Evolutionary conservation across 768 basidiomycete genomes (phyloP), one percentile per base, ranked within the genome.

Genomic region (Lentinula sp.): DNA sequence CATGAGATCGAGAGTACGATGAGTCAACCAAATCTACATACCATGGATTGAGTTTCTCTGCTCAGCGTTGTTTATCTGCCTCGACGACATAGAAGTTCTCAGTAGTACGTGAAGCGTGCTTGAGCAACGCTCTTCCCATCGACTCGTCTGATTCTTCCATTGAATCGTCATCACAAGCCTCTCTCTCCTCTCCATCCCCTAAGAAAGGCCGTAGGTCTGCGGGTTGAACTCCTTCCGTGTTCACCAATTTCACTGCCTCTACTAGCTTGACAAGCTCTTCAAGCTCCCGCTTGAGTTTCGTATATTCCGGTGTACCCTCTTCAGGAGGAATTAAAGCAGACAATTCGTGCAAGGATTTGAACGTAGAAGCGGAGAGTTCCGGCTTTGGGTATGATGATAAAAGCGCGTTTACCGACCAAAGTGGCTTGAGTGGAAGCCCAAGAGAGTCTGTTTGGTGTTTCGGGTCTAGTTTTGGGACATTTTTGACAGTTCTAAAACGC

Each of bases 391-490:
- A 93, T 4, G 90, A 91, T 5, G 88, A 87, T 5, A 93, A 73
- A 8, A 93, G 80, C 52, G 86, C 75, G 66, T 86, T 80, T 51
- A 94, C 86, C 57, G 92, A 93, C 92, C 92, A 93, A 0, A 87
- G 86, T 21, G 91, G 86, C 49, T 74, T 71, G 0, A 77, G 61
- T 5, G 91, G 91, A 60, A 93, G 83, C 16, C 85, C 87, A 60
- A 75, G 82, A 4, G 78, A 71, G 65, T 92, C 89, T 1, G 79
- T 79, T 55, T 73, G 67, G 32, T 64, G 43, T 65, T 64, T 8
- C 54, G 57, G 11, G 61, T 60, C 45, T 28, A 18, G 6, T 59
- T 16, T 49, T 37, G 61, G 63, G 13, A 53, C 40, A 43, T 37
- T 58, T 54, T 45, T 63, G 58, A 49, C 32, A 56, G 57, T 32